phyloP scores from a whole-genome alignment of 768 basidiomycete species.

The Krasilnikovozyma curviuscula region DNA sequence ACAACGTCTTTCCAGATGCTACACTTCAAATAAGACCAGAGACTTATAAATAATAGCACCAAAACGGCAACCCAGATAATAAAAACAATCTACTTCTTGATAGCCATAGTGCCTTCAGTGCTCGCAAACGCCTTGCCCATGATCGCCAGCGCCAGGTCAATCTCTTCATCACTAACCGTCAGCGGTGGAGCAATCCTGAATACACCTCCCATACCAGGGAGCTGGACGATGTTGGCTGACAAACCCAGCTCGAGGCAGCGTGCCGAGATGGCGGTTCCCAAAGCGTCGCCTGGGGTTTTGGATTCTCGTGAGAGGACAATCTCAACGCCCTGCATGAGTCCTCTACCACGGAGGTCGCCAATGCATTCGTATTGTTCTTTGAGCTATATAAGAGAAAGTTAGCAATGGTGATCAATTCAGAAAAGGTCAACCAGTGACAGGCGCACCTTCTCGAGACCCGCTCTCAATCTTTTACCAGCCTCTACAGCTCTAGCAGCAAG shows the following conservation, averaged over 20 bases:
- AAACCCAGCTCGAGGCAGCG: constrained; percentile 12
- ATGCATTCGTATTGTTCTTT: constrained; percentile 16
- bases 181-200: constrained; percentile 17
- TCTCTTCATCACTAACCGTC: constrained; percentile 12
- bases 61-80: no score
- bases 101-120: no score
- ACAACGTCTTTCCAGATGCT: no score
- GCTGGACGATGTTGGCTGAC: constrained; percentile 13
- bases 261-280: constrained; percentile 12
- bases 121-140: constrained; percentile 9
- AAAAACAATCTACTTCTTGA: no score
- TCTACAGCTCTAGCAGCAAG: constrained; percentile 2
- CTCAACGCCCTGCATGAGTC: constrained; percentile 16
- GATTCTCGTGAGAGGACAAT: no score
- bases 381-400: no score
- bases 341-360: constrained; percentile 16
- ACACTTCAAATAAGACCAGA: no score
- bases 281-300: not conserved
- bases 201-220: constrained; percentile 12
- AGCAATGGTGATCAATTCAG: no score
- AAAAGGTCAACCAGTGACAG: no score
- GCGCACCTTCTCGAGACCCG: constrained; percentile 7
- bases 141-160: constrained; percentile 9
- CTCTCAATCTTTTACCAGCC: constrained; percentile 5
- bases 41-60: no score